A percentile compares a stretch with the other conserved stretches of the same genome.
These are phyloP conservation scores for Blastobotrys peoriensis DNA, from an alignment of 805 yeast species.

Conservation along the genomic window DNA sequence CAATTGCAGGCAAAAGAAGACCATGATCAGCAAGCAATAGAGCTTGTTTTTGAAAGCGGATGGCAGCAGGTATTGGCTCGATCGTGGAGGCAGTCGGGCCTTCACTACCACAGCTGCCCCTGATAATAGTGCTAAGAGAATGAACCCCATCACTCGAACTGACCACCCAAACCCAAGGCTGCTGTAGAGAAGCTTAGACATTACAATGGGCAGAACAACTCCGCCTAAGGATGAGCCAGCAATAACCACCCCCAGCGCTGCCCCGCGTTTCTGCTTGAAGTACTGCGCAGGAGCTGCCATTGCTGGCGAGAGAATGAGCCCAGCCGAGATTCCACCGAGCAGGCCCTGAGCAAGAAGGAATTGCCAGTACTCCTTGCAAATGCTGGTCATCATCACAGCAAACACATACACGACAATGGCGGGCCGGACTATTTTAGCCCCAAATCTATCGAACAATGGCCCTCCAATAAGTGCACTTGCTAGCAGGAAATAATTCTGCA, in stretches of 20 bases:
- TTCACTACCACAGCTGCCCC: constrained; percentile 34
- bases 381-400: constrained; percentile 56
- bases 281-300: constrained; percentile 61
- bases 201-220: constrained; percentile 47
- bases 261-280: constrained; percentile 55
- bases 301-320: constrained; percentile 54
- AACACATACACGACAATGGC: constrained; percentile 43
- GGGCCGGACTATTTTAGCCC: constrained; percentile 31
- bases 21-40: constrained; percentile 38
- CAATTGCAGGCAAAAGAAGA: constrained; percentile 42
- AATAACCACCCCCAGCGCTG: constrained; percentile 46
- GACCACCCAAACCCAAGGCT: constrained; percentile 58
- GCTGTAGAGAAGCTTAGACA: constrained; percentile 40
- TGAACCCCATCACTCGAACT: constrained; percentile 45
- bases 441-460: constrained; percentile 57
- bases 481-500: constrained; percentile 45
- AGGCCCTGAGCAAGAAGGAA: constrained; percentile 58
- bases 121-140: constrained; percentile 37
- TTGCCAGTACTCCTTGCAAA: constrained; percentile 48
- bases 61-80: constrained; percentile 26
- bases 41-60: constrained; percentile 38
- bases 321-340: constrained; percentile 53
- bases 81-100: constrained; percentile 35
- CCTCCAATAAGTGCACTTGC: constrained; percentile 48
- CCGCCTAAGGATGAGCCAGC: constrained; percentile 57